phyloP scores from a whole-genome alignment of 306 rosid species.

The Oemleria cerasiformis region DNA sequence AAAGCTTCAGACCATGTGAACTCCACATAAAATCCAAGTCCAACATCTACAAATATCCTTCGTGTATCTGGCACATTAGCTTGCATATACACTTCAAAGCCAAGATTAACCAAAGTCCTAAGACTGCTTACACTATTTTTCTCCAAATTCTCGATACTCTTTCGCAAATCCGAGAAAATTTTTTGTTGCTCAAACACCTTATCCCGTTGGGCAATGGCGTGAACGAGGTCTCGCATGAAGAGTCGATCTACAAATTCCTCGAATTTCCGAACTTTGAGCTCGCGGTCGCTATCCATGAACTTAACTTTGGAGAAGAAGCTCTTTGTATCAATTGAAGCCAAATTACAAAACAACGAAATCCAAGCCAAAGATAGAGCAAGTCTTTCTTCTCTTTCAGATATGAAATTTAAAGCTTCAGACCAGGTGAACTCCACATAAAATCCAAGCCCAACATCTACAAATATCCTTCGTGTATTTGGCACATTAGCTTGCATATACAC shows the following conservation, averaged over 20 bases:
- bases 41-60: slow-evolving; percentile 76
- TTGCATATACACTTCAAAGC: slow-evolving; percentile 87
- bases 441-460: slow-evolving; percentile 90
- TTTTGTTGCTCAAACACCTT: slow-evolving; percentile 89
- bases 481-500: slow-evolving; percentile 91
- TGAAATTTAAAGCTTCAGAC: slow-evolving; percentile 79
- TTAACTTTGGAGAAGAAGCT: too few species aligned
- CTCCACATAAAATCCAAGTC: slow-evolving; percentile 93
- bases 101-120: slow-evolving; percentile 81
- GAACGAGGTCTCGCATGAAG: slow-evolving; percentile 86
- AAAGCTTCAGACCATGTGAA: slow-evolving; percentile 93
- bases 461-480: slow-evolving; percentile 72
- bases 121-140: slow-evolving; percentile 80
- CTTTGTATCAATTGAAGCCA: too few species aligned
- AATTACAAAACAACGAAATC: too few species aligned
- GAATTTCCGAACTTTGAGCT: slow-evolving; percentile 50
- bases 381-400: too few species aligned
- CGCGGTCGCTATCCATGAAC: slow-evolving; percentile 41
- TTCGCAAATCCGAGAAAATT: slow-evolving; percentile 71
- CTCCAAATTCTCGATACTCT: slow-evolving; percentile 78
- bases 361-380: too few species aligned
- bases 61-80: slow-evolving; percentile 91
- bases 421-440: slow-evolving; percentile 95
- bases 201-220: slow-evolving; percentile 78
- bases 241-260: too few species aligned